Conservation (phyloP, 176 grass and related monocot genomes). For the Oryza glumipatula region DNA sequence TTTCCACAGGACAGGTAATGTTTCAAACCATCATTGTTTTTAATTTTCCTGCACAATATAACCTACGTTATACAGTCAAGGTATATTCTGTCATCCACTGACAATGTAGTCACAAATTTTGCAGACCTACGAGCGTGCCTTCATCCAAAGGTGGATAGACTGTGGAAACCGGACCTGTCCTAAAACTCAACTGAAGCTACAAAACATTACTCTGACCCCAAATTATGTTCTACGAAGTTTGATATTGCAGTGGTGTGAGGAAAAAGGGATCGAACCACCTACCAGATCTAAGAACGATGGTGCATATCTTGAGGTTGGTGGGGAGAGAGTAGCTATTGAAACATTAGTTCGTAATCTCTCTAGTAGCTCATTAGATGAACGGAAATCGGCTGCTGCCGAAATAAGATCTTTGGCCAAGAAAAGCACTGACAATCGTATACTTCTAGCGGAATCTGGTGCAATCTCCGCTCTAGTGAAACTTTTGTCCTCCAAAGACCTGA, state of each 20-base stretch:
- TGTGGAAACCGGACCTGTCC: conserved; percentile 83
- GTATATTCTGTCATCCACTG: conserved; percentile 38
- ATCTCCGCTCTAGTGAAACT: conserved; percentile 79
- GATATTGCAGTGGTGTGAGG: conserved; percentile 94
- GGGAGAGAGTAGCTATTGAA: conserved; percentile 73
- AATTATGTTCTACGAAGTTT: conserved; percentile 91
- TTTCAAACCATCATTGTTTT: conserved; percentile 12
- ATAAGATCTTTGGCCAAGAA: conserved; percentile 91
- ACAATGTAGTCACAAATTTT: conserved; percentile 41
- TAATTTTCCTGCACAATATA: neutral
- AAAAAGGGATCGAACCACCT: conserved; percentile 74
- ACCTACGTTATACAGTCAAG: neutral
- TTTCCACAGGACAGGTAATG: conserved; percentile 94
- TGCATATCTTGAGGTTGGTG: conserved; percentile 63
- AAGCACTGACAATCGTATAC: conserved; percentile 86
- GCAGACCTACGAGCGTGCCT: conserved; percentile 86
- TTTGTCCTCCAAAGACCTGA: conserved; percentile 73
- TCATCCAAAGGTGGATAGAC: conserved; percentile 99
- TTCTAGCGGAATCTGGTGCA: conserved; percentile 85
- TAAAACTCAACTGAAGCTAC: conserved; percentile 97
- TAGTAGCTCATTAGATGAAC: conserved; percentile 71
- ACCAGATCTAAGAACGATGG: conserved; percentile 69
- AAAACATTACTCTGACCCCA: conserved; percentile 82
- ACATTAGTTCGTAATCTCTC: conserved; percentile 70
- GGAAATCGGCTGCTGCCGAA: conserved; percentile 83